phyloP scores from a whole-genome alignment of 2,329 filamentous ascomycete genomes.

The Taxawa tesnikishii region DNA sequence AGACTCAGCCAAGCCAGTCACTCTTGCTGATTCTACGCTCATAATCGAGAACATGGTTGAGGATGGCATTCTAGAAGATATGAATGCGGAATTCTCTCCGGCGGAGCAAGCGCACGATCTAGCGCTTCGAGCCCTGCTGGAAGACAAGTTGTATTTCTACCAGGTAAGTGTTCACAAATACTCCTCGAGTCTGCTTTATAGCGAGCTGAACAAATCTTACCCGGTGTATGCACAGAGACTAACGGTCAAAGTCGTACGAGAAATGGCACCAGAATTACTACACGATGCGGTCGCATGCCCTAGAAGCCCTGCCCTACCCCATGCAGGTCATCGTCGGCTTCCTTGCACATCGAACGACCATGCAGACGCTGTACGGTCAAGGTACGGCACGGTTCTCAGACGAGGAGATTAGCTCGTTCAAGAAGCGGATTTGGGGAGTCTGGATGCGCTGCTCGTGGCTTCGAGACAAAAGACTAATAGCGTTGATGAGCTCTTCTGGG shows the following conservation, averaged over 20 bases:
- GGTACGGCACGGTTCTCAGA: slow-evolving; percentile 39
- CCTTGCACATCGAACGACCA: slow-evolving; percentile 32
- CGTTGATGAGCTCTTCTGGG: slow-evolving; percentile 39
- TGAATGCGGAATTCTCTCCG: slow-evolving; percentile 33
- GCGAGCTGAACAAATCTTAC: too few species aligned
- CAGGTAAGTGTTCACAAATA: slow-evolving; percentile 30
- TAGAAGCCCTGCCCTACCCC: slow-evolving; percentile 40
- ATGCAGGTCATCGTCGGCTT: slow-evolving; percentile 39
- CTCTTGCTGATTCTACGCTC: slow-evolving; percentile 41
- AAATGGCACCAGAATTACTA: slow-evolving; percentile 49
- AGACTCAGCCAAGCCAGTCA: slow-evolving; percentile 7
- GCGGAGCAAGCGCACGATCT: slow-evolving; percentile 36
- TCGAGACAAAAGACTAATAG: slow-evolving; percentile 21
- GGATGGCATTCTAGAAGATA: slow-evolving; percentile 29
- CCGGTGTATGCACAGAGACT: too few species aligned
- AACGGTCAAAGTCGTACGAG: slow-evolving; percentile 36
- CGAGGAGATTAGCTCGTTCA: slow-evolving; percentile 36
- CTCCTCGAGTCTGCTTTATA: background rate
- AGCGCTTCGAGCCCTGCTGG: slow-evolving; percentile 41
- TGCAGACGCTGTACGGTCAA: slow-evolving; percentile 40
- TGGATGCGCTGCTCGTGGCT: slow-evolving; percentile 32
- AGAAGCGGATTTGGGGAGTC: slow-evolving; percentile 41
- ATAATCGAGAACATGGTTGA: slow-evolving; percentile 37
- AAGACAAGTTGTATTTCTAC: slow-evolving; percentile 50
- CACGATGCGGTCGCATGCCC: slow-evolving; percentile 40